Evolutionary conservation across 2,329 filamentous ascomycete species (phyloP), one percentile per base, ranked within the genome.

Genomic region (Xylaria hypoxylon): DNA sequence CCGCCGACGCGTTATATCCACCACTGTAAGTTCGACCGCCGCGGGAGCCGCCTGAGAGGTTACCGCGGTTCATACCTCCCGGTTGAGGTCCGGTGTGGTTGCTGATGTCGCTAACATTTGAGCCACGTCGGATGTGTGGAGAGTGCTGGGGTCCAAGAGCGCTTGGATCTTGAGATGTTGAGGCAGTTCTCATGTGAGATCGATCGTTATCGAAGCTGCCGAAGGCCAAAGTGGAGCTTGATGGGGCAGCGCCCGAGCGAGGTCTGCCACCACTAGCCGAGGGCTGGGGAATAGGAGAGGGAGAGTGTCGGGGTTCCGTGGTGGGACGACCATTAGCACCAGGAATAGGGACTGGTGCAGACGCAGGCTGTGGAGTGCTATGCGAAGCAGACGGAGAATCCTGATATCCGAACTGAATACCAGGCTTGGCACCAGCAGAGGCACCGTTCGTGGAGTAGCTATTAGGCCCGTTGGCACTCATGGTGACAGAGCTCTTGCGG

Each of bases 201-300:
- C 87, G 87, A 77, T 96, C 92, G 75, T 89, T 90, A 74, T 87
- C 89, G 72, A 95, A 90, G 80, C 92, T 94, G 71, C 94, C 94
- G 83, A 97, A 97, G 59, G 92, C 87, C 79, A 90, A 89, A 75
- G 89, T 90, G 52, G 79, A 79, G 61, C 87, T 87, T 72, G 91
- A 89, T 71, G 89, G 89, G 19, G 73, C 67, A 72, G 90, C 86
- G 70, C 87, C 87, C 38, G 93, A 91, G 50, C 94, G 93, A 73
- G 94, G 94, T 75, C 93, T 93, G 73, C 94, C 93, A 76, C 94
- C 96, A 75, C 90, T 92, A 38, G 90, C 90, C 61, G 91, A 88
- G 58, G 94, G 93, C 79, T 95, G 92, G 35, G 96, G 95, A 73
- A 98, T 98, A 4, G 96, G 96, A 47, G 93, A 95, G 3, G 96